These are phyloP conservation scores for Microsporum ferrugineum DNA, from an alignment of 2,329 filamentous ascomycete species.

Conservation along the genomic window DNA sequence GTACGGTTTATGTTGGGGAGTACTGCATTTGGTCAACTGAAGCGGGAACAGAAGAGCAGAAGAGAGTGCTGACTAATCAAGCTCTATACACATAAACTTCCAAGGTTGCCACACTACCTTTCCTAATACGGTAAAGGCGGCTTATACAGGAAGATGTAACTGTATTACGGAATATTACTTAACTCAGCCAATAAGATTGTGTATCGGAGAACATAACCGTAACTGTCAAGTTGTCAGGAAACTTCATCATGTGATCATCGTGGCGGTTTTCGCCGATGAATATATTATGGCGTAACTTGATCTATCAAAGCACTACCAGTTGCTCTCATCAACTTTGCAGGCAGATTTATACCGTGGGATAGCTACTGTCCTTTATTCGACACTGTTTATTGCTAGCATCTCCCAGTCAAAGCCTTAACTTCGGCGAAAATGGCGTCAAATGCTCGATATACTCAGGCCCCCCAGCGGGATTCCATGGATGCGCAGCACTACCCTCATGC, in stretches of 20 bases:
- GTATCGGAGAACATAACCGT: no score
- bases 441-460: slow-evolving; percentile 71
- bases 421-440: slow-evolving; percentile 52
- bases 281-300: neutral
- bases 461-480: slow-evolving; percentile 77
- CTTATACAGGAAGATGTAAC: no score
- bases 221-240: no score
- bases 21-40: no score
- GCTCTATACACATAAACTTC: no score
- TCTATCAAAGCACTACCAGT: neutral
- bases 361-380: neutral
- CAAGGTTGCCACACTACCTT: no score
- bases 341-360: neutral
- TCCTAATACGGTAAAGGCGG: no score
- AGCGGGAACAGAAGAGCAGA: no score
- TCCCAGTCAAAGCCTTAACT: neutral
- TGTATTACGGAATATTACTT: no score
- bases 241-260: neutral
- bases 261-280: neutral
- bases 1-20: no score
- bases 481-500: slow-evolving; percentile 59
- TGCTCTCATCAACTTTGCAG: neutral
- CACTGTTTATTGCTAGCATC: neutral
- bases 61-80: no score
- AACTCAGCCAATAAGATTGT: no score